Percentiles rank a stretch among this genome's conserved stretches.
Conservation (phyloP, 306 rosid species). For the Prunus armeniaca region DNA sequence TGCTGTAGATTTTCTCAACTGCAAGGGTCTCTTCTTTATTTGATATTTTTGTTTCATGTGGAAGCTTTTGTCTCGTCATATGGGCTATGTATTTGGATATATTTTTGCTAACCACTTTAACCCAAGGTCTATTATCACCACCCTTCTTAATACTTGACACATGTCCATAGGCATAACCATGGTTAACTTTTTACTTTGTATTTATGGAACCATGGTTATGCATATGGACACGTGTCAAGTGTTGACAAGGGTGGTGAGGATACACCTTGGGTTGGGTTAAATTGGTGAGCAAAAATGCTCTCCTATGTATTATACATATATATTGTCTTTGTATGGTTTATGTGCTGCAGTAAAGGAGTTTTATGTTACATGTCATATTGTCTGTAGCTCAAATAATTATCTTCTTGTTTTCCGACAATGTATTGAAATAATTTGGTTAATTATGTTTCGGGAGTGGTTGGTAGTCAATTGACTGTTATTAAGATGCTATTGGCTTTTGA, state of each 20-base stretch:
- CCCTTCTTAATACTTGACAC: no score
- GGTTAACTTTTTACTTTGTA: no score
- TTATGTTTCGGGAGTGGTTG: neutral
- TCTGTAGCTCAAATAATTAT: neutral
- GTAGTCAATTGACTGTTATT: neutral
- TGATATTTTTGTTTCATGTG: neutral
- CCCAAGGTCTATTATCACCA: no score
- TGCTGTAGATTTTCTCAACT: constrained; percentile 6
- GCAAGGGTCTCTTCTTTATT: neutral
- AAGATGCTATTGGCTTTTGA: neutral
- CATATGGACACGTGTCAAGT: no score
- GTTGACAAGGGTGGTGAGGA: no score
- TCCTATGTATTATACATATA: neutral
- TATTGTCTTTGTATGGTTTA: neutral
- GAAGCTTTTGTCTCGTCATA: neutral
- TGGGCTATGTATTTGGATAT: neutral
- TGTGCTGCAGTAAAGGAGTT: neutral
- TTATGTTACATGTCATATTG: neutral
- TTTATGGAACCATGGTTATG: no score
- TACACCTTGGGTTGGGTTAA: no score
- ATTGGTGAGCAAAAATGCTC: no score
- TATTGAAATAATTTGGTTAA: neutral
- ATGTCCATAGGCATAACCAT: no score
- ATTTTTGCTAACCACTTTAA: no score
- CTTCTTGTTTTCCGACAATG: neutral